Conservation (phyloP, 2,329 filamentous ascomycete species). For the Huntiella omanensis region DNA sequence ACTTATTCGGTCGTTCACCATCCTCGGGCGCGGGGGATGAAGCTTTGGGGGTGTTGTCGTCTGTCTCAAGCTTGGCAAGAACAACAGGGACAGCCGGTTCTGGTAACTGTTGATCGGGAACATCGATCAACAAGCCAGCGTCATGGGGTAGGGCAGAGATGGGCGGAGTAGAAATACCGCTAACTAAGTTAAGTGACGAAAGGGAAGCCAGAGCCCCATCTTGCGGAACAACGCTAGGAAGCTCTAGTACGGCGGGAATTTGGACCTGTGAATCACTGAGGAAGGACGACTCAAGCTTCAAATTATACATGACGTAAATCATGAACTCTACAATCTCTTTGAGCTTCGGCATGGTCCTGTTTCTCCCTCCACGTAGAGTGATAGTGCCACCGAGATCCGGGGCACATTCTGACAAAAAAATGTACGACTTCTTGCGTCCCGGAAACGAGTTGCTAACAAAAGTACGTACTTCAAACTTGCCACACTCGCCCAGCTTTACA, state of each 20-base stretch:
- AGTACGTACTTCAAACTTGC: constrained; percentile 86
- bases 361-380: constrained; percentile 64
- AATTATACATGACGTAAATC: constrained; percentile 96
- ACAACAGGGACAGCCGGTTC: too few species aligned
- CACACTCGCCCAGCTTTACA: constrained; percentile 60
- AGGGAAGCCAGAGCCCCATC: neutral
- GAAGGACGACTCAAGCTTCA: constrained; percentile 86
- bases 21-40: too few species aligned
- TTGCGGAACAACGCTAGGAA: constrained; percentile 5
- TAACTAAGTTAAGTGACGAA: neutral
- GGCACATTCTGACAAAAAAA: constrained; percentile 79
- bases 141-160: too few species aligned
- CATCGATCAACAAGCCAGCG: too few species aligned
- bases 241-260: constrained; percentile 42
- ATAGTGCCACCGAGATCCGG: constrained; percentile 90
- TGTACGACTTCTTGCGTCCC: constrained; percentile 78
- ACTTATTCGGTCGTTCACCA: too few species aligned
- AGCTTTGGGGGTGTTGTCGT: too few species aligned
- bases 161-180: too few species aligned
- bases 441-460: constrained; percentile 63
- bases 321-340: constrained; percentile 96
- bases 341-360: constrained; percentile 51
- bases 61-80: too few species aligned
- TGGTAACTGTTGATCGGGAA: too few species aligned
- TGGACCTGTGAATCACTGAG: constrained; percentile 85